These are phyloP conservation scores for Samsoniella hepiali DNA, from an alignment of 2,329 filamentous ascomycete species.

Conservation along the genomic window DNA sequence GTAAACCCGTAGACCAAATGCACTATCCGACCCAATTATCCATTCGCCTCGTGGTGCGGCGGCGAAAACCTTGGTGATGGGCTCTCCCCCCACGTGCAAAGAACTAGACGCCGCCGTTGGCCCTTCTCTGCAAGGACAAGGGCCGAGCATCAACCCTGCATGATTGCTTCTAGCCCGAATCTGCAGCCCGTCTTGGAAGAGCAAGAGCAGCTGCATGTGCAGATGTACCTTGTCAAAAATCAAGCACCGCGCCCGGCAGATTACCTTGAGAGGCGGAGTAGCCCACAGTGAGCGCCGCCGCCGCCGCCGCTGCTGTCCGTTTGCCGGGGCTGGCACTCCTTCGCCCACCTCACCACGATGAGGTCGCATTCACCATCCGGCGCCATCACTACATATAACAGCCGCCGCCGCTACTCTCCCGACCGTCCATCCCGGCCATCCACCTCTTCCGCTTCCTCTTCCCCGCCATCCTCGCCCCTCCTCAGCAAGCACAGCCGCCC, in stretches of 20 bases:
- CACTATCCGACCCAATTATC: background rate
- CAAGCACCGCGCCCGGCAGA: background rate
- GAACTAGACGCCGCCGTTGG: background rate
- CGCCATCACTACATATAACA: background rate
- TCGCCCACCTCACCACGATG: background rate
- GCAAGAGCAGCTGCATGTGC: no score
- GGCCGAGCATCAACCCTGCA: background rate
- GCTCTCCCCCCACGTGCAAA: background rate
- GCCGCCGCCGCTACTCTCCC: constrained; percentile 11
- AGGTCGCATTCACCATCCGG: background rate
- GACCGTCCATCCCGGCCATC: background rate
- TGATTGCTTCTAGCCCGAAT: no score
- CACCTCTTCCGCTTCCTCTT: constrained; percentile 28
- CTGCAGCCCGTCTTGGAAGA: no score
- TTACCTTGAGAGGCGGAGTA: background rate
- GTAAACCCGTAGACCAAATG: background rate
- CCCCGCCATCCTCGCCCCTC: constrained; percentile 27
- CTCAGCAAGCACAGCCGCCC: background rate
- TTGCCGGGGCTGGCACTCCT: no score
- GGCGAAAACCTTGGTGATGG: background rate
- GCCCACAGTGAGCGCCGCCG: background rate
- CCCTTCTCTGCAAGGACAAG: background rate
- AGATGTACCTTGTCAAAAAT: background rate
- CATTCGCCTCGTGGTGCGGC: background rate
- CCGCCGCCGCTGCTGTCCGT: background rate